Evolutionary conservation across 2,329 filamentous ascomycete genomes (phyloP).

Genomic region (Diaporthe citri): DNA sequence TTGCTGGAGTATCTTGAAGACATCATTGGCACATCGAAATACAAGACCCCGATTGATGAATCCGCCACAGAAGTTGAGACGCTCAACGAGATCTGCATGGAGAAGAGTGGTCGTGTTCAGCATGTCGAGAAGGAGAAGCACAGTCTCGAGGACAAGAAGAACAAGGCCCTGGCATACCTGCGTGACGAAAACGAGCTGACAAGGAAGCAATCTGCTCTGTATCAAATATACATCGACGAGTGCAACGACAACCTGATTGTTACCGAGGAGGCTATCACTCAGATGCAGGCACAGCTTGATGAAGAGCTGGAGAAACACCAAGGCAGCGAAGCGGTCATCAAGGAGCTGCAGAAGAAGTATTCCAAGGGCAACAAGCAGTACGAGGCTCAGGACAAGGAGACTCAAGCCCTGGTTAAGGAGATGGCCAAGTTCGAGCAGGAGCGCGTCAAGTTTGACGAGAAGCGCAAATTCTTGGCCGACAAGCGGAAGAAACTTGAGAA

Average conservation of each 20-base stretch:
- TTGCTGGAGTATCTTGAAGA: slow-evolving; percentile 97
- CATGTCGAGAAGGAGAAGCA: slow-evolving; percentile 98
- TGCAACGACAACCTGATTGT: slow-evolving; percentile 90
- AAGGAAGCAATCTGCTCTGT: slow-evolving; percentile 89
- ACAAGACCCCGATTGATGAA: slow-evolving; percentile 97
- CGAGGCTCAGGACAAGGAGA: slow-evolving; percentile 84
- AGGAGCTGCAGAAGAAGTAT: slow-evolving; percentile 87
- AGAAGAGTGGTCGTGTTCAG: slow-evolving; percentile 95
- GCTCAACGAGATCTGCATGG: slow-evolving; percentile 92
- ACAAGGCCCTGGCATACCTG: slow-evolving; percentile 90
- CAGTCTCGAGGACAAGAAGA: slow-evolving; percentile 93
- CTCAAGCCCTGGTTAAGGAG: slow-evolving; percentile 84
- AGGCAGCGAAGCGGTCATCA: slow-evolving; percentile 90
- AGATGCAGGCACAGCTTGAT: slow-evolving; percentile 89
- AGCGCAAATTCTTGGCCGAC: slow-evolving; percentile 90
- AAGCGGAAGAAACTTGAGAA: slow-evolving; percentile 98
- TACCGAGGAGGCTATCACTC: slow-evolving; percentile 88
- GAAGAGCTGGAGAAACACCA: slow-evolving; percentile 92
- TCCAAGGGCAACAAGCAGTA: slow-evolving; percentile 86
- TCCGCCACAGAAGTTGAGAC: slow-evolving; percentile 89
- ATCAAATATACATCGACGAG: slow-evolving; percentile 91
- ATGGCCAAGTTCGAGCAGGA: slow-evolving; percentile 96
- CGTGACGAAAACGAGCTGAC: slow-evolving; percentile 93
- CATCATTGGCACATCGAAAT: slow-evolving; percentile 98
- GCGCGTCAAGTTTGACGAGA: slow-evolving; percentile 96